Conservation (phyloP, 2,329 filamentous ascomycete genomes). For the Ceratocystis smalleyi region DNA sequence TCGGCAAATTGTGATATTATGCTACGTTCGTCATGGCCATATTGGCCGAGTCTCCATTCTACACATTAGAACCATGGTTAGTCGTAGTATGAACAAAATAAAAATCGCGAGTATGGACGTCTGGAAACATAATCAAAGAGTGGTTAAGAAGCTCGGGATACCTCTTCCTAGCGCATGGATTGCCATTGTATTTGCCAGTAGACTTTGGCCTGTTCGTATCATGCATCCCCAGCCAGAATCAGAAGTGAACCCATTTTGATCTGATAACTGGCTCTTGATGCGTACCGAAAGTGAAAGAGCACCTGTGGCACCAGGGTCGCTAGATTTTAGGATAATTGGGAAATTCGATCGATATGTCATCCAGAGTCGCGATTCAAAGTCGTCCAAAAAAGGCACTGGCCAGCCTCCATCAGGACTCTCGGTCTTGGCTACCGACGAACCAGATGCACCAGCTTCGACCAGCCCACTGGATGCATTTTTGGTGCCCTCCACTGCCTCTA, state of each 20-base stretch:
- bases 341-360: conserved; percentile 92
- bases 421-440: conserved; percentile 27
- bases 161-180: conserved; percentile 64
- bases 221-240: conserved; percentile 98
- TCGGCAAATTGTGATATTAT: conserved; percentile 78
- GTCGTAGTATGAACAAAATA: neutral
- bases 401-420: conserved; percentile 42
- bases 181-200: conserved; percentile 72
- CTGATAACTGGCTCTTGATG: conserved; percentile 62
- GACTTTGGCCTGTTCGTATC: conserved; percentile 89
- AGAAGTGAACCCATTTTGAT: conserved; percentile 70
- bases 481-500: conserved; percentile 28
- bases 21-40: conserved; percentile 44
- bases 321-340: conserved; percentile 60
- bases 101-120: neutral
- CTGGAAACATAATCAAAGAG: too few relatives aligned
- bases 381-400: conserved; percentile 73
- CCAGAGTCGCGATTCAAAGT: conserved; percentile 89
- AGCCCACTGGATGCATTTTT: conserved; percentile 31
- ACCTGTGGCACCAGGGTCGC: conserved; percentile 53
- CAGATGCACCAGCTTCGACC: conserved; percentile 35
- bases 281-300: conserved; percentile 72
- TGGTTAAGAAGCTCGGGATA: conserved; percentile 23
- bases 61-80: conserved; percentile 1
- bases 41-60: conserved; percentile 60